Evolutionary conservation across 129 eudicot genomes (phyloP).

Genomic region (Deinandra increscens): DNA sequence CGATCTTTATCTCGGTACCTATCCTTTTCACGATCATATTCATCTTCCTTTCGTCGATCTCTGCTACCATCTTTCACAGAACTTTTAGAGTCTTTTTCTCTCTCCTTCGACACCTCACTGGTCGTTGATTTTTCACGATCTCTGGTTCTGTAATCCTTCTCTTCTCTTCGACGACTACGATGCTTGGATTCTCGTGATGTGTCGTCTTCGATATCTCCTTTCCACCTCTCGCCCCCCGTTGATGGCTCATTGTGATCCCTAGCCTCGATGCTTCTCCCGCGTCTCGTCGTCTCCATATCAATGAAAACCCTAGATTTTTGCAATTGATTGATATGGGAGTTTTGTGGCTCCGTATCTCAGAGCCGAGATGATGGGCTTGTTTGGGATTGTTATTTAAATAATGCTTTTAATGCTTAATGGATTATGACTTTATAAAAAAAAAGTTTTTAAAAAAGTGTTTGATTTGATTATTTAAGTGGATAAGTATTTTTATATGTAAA

Average conservation of each 20-base stretch:
- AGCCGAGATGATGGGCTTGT: too few relatives aligned
- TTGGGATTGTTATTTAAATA: too few relatives aligned
- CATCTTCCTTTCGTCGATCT: conserved; percentile 62
- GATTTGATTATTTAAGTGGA: too few relatives aligned
- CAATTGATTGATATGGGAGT: too few relatives aligned
- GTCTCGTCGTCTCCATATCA: conserved; percentile 46
- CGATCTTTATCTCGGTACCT: conserved; percentile 54
- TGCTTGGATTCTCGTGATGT: conserved; percentile 53
- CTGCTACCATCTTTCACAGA: conserved; percentile 38
- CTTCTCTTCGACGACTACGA: conserved; percentile 67
- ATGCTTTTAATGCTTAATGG: too few relatives aligned
- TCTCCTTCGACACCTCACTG: conserved; percentile 47
- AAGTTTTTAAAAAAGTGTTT: too few relatives aligned
- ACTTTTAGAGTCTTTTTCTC: conserved; percentile 45
- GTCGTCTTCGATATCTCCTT: conserved; percentile 61
- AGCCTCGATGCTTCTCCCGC: conserved; percentile 48
- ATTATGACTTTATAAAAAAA: too few relatives aligned
- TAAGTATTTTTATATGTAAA: too few relatives aligned
- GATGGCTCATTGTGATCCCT: conserved; percentile 51
- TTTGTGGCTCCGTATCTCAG: too few relatives aligned
- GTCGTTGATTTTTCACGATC: conserved; percentile 62
- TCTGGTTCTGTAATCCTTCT: conserved; percentile 58
- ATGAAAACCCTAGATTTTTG: too few relatives aligned
- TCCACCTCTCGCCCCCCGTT: conserved; percentile 48
- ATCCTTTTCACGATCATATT: conserved; percentile 65